Conservation (phyloP, 768 basidiomycete genomes). For the Ramaria rubella region DNA sequence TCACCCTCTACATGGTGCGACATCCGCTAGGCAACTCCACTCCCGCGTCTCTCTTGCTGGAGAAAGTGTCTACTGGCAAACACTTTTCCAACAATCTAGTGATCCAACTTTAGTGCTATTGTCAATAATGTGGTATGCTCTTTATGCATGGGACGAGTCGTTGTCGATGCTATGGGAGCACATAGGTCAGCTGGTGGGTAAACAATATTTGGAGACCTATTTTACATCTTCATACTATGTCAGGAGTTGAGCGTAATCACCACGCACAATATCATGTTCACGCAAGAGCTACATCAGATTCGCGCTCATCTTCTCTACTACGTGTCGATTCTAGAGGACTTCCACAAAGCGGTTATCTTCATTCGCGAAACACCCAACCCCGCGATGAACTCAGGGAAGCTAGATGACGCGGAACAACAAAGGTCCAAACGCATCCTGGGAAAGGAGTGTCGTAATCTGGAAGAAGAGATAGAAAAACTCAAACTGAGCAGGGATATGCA, state of each 20-base stretch:
- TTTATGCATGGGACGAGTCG: conserved; percentile 15
- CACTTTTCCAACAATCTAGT: conserved; percentile 3
- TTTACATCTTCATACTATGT: conserved; percentile 40
- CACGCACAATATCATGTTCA: conserved; percentile 37
- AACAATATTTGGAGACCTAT: conserved; percentile 18
- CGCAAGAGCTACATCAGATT: conserved; percentile 48
- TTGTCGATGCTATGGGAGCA: conserved; percentile 11
- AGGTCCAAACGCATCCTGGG: not conserved
- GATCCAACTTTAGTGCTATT: conserved; percentile 13
- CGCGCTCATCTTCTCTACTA: conserved; percentile 56
- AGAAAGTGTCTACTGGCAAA: conserved; percentile 12
- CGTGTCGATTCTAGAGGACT: conserved; percentile 46
- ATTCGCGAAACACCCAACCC: conserved; percentile 44
- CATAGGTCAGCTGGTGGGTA: conserved; percentile 6
- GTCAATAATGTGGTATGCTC: conserved; percentile 10
- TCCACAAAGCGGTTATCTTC: conserved; percentile 44
- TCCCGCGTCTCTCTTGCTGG: conserved; percentile 10
- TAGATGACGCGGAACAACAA: not conserved
- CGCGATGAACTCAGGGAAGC: conserved; percentile 31
- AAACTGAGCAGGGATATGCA: conserved; percentile 6
- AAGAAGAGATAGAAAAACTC: conserved; percentile 1
- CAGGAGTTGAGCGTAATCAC: conserved; percentile 43
- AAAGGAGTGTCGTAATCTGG: conserved; percentile 10
- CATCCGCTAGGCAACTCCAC: conserved; percentile 7
- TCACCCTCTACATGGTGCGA: conserved; percentile 22